Evolutionary conservation across 2,329 filamentous ascomycete genomes (phyloP), one percentile per base, ranked within the genome.

Genomic region (Stylonectria norvegica): DNA sequence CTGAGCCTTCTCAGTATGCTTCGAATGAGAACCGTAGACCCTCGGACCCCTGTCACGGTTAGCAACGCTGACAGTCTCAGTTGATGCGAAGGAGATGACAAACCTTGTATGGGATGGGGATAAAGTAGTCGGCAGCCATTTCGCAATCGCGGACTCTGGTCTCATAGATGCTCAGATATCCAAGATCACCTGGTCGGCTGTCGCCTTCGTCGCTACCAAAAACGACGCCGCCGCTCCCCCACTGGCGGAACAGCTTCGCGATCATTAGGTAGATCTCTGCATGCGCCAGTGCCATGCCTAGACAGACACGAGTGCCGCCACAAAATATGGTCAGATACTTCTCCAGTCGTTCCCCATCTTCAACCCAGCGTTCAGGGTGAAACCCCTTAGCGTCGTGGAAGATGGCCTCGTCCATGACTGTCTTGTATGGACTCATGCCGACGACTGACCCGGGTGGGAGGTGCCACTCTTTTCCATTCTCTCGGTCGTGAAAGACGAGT

Each of bases 101-200:
- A 29, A 60, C 61, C 59, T 65, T 65, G 49, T 60, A 65, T 15
- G 64, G 63, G 12, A 67, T 60, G 6, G 64, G 65, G 42, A 67
- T 61, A 18, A 67, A 66, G 38, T 61, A 67, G 38, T 68, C 64
- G 16, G 61, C 57, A 12, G 62, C 63, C 55, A 65, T 58, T 49
- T 64, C 56, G 22, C 58, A 62, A 39, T 66, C 64, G 34, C 54
- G 51, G 7, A 58, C 49, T 23, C 58, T 57, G 10, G 62, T 66
- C 42, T 67, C 56, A 31, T 59, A 66, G 34, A 67, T 58, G 38
- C 52, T 60, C 9, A 67, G 42, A 6, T 55, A 52, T 2, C 65
- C 65, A 7, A 62, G 45, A 34, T 67, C 63, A 16, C 60, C 64
- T 5, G 47, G 38, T 20, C 62, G 50, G 14, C 55, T 36, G 31